Evolutionary conservation across 495 filamentous ascomycete genomes (phyloP).

Genomic region (Pyrenula aspistea): DNA sequence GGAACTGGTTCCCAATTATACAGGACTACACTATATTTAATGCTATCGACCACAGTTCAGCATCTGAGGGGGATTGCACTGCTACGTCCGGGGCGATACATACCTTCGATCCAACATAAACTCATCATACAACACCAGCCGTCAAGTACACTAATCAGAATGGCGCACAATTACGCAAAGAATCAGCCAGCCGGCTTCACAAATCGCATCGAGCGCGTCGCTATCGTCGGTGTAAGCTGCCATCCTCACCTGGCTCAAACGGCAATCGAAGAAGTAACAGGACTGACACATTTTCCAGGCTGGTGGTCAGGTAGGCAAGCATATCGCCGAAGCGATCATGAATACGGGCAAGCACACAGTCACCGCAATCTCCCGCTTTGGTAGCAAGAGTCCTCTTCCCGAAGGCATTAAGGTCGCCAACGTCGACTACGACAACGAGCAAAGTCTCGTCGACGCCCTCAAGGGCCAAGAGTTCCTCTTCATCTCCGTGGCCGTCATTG

Average conservation of each 20-base stretch:
- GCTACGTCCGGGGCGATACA: not conserved
- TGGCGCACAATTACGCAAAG: conserved; percentile 13
- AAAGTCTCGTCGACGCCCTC: conserved; percentile 24
- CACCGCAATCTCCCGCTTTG: conserved; percentile 38
- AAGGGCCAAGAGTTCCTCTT: conserved; percentile 26
- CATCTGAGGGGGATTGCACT: not conserved
- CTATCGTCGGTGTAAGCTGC: conserved; percentile 34
- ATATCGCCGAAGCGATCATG: conserved; percentile 30
- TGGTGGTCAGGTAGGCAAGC: conserved; percentile 31
- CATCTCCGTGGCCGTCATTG: conserved; percentile 20
- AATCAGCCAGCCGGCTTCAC: conserved; percentile 23
- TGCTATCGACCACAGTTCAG: not conserved
- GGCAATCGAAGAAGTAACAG: not conserved
- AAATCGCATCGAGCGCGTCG: conserved; percentile 32
- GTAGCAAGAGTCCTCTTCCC: conserved; percentile 22
- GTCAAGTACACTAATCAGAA: not conserved
- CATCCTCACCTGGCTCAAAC: not conserved
- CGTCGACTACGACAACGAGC: conserved; percentile 29
- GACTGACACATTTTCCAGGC: conserved; percentile 19
- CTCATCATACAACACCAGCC: not conserved
- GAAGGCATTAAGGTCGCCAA: conserved; percentile 24
- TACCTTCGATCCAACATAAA: not conserved
- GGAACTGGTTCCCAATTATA: not conserved
- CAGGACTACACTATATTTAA: not conserved
- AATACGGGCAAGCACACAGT: conserved; percentile 36